phyloP scores from a whole-genome alignment of 2,329 filamentous ascomycete species.

The Tolypocladium album region DNA sequence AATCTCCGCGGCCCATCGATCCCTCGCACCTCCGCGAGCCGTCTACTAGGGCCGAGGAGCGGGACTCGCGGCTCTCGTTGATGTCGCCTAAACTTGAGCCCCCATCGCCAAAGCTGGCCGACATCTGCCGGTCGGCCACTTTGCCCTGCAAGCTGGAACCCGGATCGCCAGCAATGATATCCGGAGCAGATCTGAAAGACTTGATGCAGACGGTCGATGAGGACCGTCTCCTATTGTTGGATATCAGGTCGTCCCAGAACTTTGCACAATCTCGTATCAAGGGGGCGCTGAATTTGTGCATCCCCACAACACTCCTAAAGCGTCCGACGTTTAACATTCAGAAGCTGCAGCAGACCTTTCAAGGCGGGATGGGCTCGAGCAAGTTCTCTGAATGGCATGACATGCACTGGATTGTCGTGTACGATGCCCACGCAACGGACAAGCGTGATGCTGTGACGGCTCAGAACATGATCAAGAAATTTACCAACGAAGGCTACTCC shows the following conservation, averaged over 20 bases:
- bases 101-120: slow-evolving; percentile 16
- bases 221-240: slow-evolving; percentile 56
- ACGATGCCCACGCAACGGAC: slow-evolving; percentile 68
- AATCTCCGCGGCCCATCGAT: slow-evolving; percentile 23
- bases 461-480: slow-evolving; percentile 87
- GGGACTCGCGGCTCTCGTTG: slow-evolving; percentile 44
- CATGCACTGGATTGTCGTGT: slow-evolving; percentile 71
- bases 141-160: slow-evolving; percentile 38
- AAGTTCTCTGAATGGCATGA: slow-evolving; percentile 69
- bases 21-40: slow-evolving; percentile 12
- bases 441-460: slow-evolving; percentile 72
- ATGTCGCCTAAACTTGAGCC: slow-evolving; percentile 35
- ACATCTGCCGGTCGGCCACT: slow-evolving; percentile 32
- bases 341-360: slow-evolving; percentile 81
- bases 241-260: slow-evolving; percentile 78
- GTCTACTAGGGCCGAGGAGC: slow-evolving; percentile 34
- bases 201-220: slow-evolving; percentile 35
- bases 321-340: slow-evolving; percentile 80
- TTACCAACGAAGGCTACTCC: slow-evolving; percentile 69
- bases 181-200: slow-evolving; percentile 41
- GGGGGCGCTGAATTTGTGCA: slow-evolving; percentile 84
- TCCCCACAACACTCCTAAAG: slow-evolving; percentile 88
- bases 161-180: slow-evolving; percentile 39
- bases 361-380: slow-evolving; percentile 54
- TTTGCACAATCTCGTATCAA: slow-evolving; percentile 64